Evolutionary conservation across 75 land plant genomes (phyloP).

Genomic region (Cupressus sempervirens): DNA sequence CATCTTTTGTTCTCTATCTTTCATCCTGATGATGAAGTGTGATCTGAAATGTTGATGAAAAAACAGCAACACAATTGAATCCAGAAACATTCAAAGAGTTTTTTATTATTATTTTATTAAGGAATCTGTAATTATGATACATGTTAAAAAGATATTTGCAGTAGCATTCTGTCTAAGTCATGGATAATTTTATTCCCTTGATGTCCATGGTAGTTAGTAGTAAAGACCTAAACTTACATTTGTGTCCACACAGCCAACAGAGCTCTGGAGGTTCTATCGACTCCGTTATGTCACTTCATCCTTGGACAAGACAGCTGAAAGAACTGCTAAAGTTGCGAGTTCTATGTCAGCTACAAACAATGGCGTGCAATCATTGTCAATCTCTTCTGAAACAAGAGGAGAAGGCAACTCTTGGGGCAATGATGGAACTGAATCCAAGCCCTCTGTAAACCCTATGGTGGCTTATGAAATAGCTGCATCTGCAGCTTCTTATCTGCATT

Average conservation of each 20-base stretch:
- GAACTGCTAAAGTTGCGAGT: constrained; percentile 14
- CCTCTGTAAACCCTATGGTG: constrained; percentile 1
- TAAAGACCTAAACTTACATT: background rate
- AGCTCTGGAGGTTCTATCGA: constrained; percentile 40
- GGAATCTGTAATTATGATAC: too few relatives aligned
- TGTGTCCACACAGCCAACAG: constrained; percentile 24
- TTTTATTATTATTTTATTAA: too few relatives aligned
- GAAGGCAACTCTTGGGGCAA: background rate
- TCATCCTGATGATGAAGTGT: too few relatives aligned
- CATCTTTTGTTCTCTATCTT: too few relatives aligned
- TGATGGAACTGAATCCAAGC: constrained; percentile 11
- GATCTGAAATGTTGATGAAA: too few relatives aligned
- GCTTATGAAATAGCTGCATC: constrained; percentile 26
- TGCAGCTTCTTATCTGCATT: constrained; percentile 40
- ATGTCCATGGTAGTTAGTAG: background rate
- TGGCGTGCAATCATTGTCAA: background rate
- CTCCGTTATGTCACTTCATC: constrained; percentile 71
- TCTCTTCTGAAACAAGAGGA: background rate
- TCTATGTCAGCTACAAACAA: background rate
- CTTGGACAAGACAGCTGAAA: constrained; percentile 45
- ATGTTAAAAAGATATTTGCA: too few relatives aligned
- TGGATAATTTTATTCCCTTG: constrained; percentile 2
- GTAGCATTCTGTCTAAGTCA: background rate
- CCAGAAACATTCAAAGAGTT: too few relatives aligned
- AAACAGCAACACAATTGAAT: too few relatives aligned